A percentile compares a stretch with the other conserved stretches of the same genome.
Evolutionary conservation across 768 basidiomycete species (phyloP).

Genomic region (Fomitopsis pulvina): DNA sequence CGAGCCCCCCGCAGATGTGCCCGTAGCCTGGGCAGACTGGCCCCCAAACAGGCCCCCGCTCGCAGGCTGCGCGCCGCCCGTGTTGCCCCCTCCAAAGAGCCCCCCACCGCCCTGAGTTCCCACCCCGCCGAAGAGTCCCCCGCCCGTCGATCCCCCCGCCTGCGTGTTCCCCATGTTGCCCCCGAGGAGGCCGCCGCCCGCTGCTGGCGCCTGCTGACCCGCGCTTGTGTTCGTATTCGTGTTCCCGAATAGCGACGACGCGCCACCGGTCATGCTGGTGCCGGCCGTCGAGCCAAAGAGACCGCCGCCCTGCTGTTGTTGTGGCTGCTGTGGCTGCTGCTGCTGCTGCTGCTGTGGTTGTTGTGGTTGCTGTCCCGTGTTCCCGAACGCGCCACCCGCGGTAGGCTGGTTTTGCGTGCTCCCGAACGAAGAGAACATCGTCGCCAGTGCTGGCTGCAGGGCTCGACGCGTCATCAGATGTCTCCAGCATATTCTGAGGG

Average conservation of each 20-base stretch:
- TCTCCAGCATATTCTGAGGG: too few relatives aligned
- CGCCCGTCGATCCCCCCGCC: constrained; percentile 3
- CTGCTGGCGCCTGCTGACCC: constrained; percentile 3
- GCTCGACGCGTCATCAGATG: too few relatives aligned
- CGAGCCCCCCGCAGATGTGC: constrained; percentile 3
- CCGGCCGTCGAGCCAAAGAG: constrained; percentile 1
- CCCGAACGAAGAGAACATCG: constrained; percentile 4
- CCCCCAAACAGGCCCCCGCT: constrained; percentile 3
- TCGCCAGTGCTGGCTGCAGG: too few relatives aligned
- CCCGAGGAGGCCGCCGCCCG: constrained; percentile 4
- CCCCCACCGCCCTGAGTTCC: not conserved
- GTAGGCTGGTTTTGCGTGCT: not conserved
- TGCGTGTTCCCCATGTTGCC: not conserved
- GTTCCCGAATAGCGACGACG: not conserved
- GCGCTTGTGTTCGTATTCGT: not conserved
- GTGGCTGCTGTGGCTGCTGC: too few relatives aligned
- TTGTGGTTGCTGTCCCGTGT: not conserved
- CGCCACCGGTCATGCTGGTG: not conserved
- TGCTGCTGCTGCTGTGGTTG: not conserved
- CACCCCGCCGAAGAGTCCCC: constrained; percentile 18
- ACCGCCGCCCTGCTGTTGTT: constrained; percentile 2
- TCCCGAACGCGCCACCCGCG: not conserved
- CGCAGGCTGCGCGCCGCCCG: not conserved
- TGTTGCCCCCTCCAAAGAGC: not conserved
- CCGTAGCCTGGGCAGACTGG: not conserved